Percentiles rank a stretch among this genome's conserved stretches.
These are phyloP conservation scores for Periconia macrospinosa DNA, from an alignment of 2,329 filamentous ascomycete species.

Conservation along the genomic window DNA sequence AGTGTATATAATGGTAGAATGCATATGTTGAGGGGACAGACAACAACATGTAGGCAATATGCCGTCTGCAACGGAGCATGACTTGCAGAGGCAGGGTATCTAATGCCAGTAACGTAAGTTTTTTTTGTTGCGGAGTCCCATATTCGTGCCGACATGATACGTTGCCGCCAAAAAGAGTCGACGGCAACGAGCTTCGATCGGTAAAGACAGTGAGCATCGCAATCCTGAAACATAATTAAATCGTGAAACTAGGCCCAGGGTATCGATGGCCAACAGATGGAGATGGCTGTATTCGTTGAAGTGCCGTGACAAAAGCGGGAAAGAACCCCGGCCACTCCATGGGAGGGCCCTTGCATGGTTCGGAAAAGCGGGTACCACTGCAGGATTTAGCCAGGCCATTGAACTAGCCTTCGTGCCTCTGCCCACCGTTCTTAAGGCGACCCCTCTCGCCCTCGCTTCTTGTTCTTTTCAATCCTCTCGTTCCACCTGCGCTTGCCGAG, in stretches of 20 bases:
- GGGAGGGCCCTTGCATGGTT: constrained; percentile 36
- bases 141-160: background rate
- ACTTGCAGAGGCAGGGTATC: constrained; percentile 18
- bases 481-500: constrained; percentile 73
- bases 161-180: background rate
- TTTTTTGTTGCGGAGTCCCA: background rate
- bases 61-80: constrained; percentile 10
- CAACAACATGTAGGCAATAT: background rate
- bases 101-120: constrained; percentile 9
- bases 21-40: background rate
- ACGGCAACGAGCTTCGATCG: background rate
- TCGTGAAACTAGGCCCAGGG: constrained; percentile 23
- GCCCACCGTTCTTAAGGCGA: constrained; percentile 39
- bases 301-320: constrained; percentile 29
- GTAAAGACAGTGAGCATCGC: constrained; percentile 4
- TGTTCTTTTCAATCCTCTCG: constrained; percentile 49
- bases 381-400: constrained; percentile 28
- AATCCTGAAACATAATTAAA: constrained; percentile 27
- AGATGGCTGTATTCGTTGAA: constrained; percentile 19
- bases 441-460: constrained; percentile 42
- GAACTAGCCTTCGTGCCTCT: constrained; percentile 20
- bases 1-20: background rate
- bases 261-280: constrained; percentile 14
- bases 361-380: constrained; percentile 34
- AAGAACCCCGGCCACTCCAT: constrained; percentile 32